Conservation (phyloP, 257 asterid genomes). For the Voacanga thouarsii region DNA sequence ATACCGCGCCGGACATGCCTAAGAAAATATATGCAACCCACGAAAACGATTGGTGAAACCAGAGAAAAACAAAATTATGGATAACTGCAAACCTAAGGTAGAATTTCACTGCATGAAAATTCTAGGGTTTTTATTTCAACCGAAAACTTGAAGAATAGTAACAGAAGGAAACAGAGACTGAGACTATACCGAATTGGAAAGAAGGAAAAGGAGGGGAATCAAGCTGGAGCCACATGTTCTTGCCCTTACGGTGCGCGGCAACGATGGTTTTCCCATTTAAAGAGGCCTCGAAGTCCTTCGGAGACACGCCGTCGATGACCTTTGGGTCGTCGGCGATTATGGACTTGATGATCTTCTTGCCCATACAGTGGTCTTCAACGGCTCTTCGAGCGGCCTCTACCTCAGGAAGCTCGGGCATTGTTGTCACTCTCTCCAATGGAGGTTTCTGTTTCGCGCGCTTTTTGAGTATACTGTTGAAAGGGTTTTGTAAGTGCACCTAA, state of each 20-base stretch:
- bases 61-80: neutral
- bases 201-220: constrained; percentile 94
- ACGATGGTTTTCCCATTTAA: constrained; percentile 75
- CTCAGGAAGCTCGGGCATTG: constrained; percentile 99
- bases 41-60: constrained; percentile 8
- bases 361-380: constrained; percentile 69
- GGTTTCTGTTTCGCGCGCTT: constrained; percentile 18
- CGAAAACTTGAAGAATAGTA: neutral
- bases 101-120: neutral
- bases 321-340: constrained; percentile 74
- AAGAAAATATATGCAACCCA: constrained; percentile 1
- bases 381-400: constrained; percentile 98
- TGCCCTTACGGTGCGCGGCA: constrained; percentile 93
- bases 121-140: constrained; percentile 6
- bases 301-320: constrained; percentile 79
- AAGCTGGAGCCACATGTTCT: constrained; percentile 94
- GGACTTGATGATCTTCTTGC: constrained; percentile 64
- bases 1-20: constrained; percentile 99
- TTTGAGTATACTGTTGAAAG: neutral
- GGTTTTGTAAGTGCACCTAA: too few relatives aligned
- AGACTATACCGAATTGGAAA: constrained; percentile 78
- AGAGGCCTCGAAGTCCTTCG: constrained; percentile 69
- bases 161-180: neutral
- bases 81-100: neutral
- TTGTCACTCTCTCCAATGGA: neutral